Evolutionary conservation across 1,284 basidiomycete species (phyloP).

Genomic region (Malassezia furfur): DNA sequence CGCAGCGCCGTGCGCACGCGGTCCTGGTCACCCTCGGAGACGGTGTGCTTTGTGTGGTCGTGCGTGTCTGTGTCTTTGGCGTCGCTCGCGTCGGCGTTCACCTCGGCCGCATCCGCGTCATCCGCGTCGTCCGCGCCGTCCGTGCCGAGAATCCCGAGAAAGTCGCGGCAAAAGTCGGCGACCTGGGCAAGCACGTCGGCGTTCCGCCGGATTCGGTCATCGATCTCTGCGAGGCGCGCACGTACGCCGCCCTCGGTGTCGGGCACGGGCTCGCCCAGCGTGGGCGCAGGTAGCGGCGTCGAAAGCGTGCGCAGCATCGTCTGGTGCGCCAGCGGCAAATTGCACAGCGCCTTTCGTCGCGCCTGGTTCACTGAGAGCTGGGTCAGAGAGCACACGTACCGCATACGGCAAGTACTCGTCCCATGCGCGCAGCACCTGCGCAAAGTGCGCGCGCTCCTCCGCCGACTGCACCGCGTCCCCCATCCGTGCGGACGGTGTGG

Average conservation of each 20-base stretch:
- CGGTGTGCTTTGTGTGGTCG: slow-evolving; percentile 8
- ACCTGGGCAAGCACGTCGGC: slow-evolving; percentile 36
- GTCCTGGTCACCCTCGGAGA: slow-evolving; percentile 37
- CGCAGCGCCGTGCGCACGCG: slow-evolving; percentile 44
- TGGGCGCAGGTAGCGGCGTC: slow-evolving; percentile 21
- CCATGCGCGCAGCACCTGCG: slow-evolving; percentile 36
- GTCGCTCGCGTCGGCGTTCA: neutral
- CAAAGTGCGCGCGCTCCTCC: slow-evolving; percentile 38
- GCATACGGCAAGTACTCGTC: slow-evolving; percentile 40
- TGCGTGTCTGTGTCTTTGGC: neutral
- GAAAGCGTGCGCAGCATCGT: slow-evolving; percentile 26
- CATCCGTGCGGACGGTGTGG: slow-evolving; percentile 2
- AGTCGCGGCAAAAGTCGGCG: slow-evolving; percentile 31
- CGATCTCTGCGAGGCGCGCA: slow-evolving; percentile 37
- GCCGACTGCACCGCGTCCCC: neutral
- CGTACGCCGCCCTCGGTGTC: slow-evolving; percentile 22
- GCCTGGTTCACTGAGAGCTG: slow-evolving; percentile 34
- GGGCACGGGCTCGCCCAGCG: slow-evolving; percentile 1
- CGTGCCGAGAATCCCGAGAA: slow-evolving; percentile 22
- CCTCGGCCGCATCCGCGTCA: neutral
- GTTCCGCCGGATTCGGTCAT: slow-evolving; percentile 45
- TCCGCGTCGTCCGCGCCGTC: neutral
- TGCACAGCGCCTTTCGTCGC: slow-evolving; percentile 30
- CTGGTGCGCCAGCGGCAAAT: slow-evolving; percentile 35
- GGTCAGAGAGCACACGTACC: neutral